Evolutionary conservation across 2,329 filamentous ascomycete species (phyloP).

Genomic region (Peltaster fructicola): DNA sequence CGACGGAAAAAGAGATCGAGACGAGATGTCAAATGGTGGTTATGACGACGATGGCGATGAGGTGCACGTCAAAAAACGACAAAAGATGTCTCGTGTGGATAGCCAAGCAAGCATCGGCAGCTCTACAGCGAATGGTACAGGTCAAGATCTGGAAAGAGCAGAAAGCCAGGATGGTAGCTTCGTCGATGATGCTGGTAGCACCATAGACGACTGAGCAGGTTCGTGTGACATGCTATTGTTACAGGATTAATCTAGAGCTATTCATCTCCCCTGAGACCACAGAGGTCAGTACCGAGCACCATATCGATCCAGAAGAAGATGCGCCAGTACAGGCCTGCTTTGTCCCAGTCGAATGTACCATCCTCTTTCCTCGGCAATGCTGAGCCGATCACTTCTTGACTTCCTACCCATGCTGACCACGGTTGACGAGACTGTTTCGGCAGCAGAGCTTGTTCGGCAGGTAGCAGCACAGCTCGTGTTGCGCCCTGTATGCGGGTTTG

Average conservation of each 20-base stretch:
- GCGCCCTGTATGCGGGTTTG: conserved; percentile 19
- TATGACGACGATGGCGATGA: conserved; percentile 5
- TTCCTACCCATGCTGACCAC: conserved; percentile 22
- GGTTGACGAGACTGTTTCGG: conserved; percentile 24
- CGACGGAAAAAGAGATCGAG: conserved; percentile 17
- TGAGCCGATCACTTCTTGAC: conserved; percentile 49
- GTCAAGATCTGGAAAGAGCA: conserved; percentile 14
- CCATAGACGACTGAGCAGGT: too few relatives aligned
- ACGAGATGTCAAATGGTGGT: conserved; percentile 13
- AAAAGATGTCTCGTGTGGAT: conserved; percentile 19
- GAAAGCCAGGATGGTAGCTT: conserved; percentile 21
- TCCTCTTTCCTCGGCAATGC: conserved; percentile 55
- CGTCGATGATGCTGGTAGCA: conserved; percentile 17
- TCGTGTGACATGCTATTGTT: too few relatives aligned
- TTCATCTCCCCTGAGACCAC: conserved; percentile 35
- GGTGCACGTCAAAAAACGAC: conserved; percentile 17
- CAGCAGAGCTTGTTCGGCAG: conserved; percentile 29
- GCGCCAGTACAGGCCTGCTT: conserved; percentile 42
- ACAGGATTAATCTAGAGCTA: too few relatives aligned
- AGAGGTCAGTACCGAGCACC: conserved; percentile 41
- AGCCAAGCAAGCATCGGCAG: conserved; percentile 18
- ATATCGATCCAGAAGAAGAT: conserved; percentile 40
- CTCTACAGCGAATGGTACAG: conserved; percentile 8
- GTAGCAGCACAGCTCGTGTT: conserved; percentile 23
- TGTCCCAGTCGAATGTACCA: conserved; percentile 61